Percentiles rank a stretch among this genome's conserved stretches.
Evolutionary conservation across 1,139 yeast genomes (phyloP).

Genomic region (Geotrichum citri-aurantii): DNA sequence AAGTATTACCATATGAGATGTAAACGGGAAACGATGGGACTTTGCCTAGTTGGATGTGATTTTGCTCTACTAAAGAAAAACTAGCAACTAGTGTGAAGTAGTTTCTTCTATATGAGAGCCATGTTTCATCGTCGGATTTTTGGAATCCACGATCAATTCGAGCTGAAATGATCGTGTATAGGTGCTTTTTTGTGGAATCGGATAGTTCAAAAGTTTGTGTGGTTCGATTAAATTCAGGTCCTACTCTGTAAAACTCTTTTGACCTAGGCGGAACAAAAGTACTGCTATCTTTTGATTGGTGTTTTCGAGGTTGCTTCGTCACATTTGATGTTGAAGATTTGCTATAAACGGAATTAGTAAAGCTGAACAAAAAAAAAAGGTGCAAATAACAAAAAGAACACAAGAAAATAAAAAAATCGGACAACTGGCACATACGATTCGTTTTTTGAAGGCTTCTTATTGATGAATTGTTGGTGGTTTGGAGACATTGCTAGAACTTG

Average conservation of each 20-base stretch:
- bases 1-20: constrained; percentile 2
- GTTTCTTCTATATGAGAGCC: constrained; percentile 19
- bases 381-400: too few relatives aligned
- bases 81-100: constrained; percentile 17
- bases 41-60: constrained; percentile 10
- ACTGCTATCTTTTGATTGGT: constrained; percentile 5
- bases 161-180: constrained; percentile 16
- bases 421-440: not conserved
- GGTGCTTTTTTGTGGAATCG: constrained; percentile 10
- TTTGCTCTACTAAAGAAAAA: constrained; percentile 12
- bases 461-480: not conserved
- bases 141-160: constrained; percentile 20
- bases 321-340: not conserved
- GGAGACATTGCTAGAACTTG: not conserved
- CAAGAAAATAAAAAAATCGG: too few relatives aligned
- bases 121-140: constrained; percentile 9
- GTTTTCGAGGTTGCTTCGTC: not conserved
- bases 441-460: not conserved
- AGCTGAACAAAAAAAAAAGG: too few relatives aligned
- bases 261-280: constrained; percentile 10
- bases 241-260: constrained; percentile 16
- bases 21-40: constrained; percentile 14
- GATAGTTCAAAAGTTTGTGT: constrained; percentile 15
- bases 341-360: not conserved
- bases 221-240: constrained; percentile 16